Conservation (phyloP, 2,329 filamentous ascomycete species). For the Xylaria sp. region DNA sequence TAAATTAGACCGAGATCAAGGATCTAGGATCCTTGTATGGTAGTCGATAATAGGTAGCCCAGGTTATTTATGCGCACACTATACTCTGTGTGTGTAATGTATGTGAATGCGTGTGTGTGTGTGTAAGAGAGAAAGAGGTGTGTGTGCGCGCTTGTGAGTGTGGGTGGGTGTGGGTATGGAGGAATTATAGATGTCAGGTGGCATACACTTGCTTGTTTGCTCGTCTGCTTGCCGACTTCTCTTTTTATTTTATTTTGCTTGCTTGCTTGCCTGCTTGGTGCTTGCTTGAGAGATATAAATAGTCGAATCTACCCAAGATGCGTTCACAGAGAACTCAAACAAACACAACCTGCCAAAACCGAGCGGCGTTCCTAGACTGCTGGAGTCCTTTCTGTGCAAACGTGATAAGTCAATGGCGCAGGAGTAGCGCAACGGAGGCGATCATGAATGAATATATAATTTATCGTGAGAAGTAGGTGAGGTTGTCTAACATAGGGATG, state of each 20-base stretch:
- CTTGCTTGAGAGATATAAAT: conserved; percentile 22
- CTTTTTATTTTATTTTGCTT: conserved; percentile 3
- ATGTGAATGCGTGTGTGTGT: not conserved
- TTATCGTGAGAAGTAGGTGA: conserved; percentile 5
- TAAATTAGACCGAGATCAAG: conserved; percentile 35
- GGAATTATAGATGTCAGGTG: conserved; percentile 35
- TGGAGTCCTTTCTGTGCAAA: conserved; percentile 15
- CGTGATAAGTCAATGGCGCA: conserved; percentile 20
- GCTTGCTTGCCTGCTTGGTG: conserved; percentile 13
- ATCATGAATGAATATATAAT: conserved; percentile 5
- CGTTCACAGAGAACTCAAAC: conserved; percentile 21
- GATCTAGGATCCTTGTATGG: conserved; percentile 33
- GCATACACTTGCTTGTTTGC: conserved; percentile 17
- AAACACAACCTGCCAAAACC: conserved; percentile 4
- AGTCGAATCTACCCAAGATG: conserved; percentile 17
- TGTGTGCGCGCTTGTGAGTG: conserved; percentile 2
- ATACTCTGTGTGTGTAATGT: not conserved
- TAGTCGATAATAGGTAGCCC: conserved; percentile 19
- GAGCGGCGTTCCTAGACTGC: conserved; percentile 7
- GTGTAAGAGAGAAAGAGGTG: not conserved
- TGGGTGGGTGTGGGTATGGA: conserved; percentile 22
- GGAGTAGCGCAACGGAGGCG: conserved; percentile 12
- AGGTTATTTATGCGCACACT: conserved; percentile 13
- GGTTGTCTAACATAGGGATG: not conserved
- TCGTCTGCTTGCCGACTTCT: conserved; percentile 4